A percentile compares a stretch with the other conserved stretches of the same genome.
These are phyloP conservation scores for Aspergillus ustus DNA, from an alignment of 2,329 filamentous ascomycete genomes.

Conservation along the genomic window DNA sequence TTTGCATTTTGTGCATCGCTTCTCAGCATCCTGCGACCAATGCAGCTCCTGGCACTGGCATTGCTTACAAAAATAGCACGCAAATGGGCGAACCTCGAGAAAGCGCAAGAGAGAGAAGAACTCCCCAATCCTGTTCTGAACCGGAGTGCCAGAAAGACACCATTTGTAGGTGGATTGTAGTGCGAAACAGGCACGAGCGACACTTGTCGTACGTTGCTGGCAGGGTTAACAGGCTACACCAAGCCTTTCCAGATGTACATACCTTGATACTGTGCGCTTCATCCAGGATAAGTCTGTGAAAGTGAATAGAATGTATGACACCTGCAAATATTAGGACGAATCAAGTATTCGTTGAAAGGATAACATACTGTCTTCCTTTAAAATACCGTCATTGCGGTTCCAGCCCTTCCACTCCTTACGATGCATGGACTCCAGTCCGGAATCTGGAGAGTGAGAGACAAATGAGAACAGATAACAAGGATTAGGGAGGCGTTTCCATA, in stretches of 20 bases:
- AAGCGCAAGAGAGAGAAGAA: conserved; percentile 95
- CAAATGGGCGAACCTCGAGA: conserved; percentile 84
- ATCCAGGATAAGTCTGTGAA: conserved; percentile 90
- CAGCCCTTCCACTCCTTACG: conserved; percentile 93
- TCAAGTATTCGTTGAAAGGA: background rate
- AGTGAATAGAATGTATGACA: conserved; percentile 81
- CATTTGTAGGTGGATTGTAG: conserved; percentile 87
- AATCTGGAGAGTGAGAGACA: conserved; percentile 40
- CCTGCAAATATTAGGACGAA: conserved; percentile 48
- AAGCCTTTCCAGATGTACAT: too few species aligned
- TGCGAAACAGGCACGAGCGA: conserved; percentile 93
- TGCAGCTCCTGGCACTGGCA: conserved; percentile 82
- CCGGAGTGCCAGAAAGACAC: conserved; percentile 92
- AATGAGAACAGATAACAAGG: background rate
- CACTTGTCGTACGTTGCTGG: conserved; percentile 74
- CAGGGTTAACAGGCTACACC: conserved; percentile 15
- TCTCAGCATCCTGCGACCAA: conserved; percentile 76
- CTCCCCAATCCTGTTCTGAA: conserved; percentile 96
- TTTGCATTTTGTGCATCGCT: conserved; percentile 72
- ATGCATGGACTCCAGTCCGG: conserved; percentile 83
- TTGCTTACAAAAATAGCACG: conserved; percentile 90
- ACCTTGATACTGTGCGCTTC: conserved; percentile 88
- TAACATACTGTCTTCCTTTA: conserved; percentile 71
- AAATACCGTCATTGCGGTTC: conserved; percentile 74
- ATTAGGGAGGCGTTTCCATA: conserved; percentile 42